Base-by-base conservation (phyloP, 2,329 filamentous ascomycete genomes). In the Sphaerulina musiva region DNA sequence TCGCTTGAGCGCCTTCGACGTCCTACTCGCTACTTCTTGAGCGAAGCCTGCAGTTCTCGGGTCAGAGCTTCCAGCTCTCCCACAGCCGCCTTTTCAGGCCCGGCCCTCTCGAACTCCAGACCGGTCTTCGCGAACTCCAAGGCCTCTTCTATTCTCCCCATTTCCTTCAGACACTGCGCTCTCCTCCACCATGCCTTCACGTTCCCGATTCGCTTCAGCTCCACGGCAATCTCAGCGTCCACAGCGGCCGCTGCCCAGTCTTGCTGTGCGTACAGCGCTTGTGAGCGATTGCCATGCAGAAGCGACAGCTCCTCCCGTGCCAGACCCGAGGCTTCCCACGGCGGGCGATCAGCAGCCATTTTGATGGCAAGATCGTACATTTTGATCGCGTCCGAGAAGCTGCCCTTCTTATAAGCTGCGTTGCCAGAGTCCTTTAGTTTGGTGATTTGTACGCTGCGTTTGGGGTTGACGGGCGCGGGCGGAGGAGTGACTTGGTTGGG, bases 151-250 rank as follows among this genome's bases (percentile, higher is more conserved):
- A 88, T 74, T 57, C 92, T 73, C 1, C 87, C 86, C 93, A 97
- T 97, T 81, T 98, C 93, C 61, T 86, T 73, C 68, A 97, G 72
- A 68, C 89, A 95, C 74, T 83, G 84, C 8, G 88, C 93, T 58
- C 88, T 78, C 58, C 93, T 79, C 85, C 89, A 96, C 89, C 92
- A 97, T 0, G 85, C 91, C 81, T 97, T 97, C 1, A 88, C 84
- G 71, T 98, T 97, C 39, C 86, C 90, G 41, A 85, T 80, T 61
- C 84, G 81, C 78, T 92, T 91, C 59, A 89, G 84, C 77, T 95
- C 91, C 42, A 95, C 86, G 69, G 88, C 93, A 31, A 84, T 81
- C 75, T 95, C 86, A 3, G 90, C 91, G 72, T 98, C 93, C 5
- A 89, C 79, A n/a, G 86, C 81, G 4, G 83, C 93, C 74, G 93